A percentile compares a stretch with the other conserved stretches of the same genome.
Evolutionary conservation across 345 rosid genomes (phyloP).

Genomic region (Abelmoschus esculentus): DNA sequence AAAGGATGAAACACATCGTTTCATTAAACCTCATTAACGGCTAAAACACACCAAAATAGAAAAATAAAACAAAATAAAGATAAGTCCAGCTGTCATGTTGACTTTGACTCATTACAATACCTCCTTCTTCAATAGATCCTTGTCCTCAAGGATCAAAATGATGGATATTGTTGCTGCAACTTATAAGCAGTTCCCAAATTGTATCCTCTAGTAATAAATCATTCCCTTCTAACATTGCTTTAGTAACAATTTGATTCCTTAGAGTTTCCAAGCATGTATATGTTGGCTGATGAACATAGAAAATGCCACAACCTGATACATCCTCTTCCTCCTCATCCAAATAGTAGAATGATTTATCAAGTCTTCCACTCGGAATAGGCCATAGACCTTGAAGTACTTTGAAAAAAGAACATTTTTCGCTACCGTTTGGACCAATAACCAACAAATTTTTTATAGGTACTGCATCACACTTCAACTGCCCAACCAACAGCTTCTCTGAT

Average conservation of each 20-base stretch:
- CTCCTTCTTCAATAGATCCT: too few relatives aligned
- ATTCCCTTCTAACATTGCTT: too few relatives aligned
- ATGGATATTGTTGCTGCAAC: too few relatives aligned
- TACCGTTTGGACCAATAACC: slow-evolving; percentile 96
- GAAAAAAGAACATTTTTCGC: slow-evolving; percentile 93
- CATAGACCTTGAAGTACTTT: slow-evolving; percentile 90
- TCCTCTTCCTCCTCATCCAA: slow-evolving; percentile 29
- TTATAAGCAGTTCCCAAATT: too few relatives aligned
- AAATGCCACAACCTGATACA: slow-evolving; percentile 60
- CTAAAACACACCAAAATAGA: too few relatives aligned
- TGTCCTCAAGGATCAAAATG: too few relatives aligned
- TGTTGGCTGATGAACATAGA: slow-evolving; percentile 88
- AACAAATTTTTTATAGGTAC: slow-evolving; percentile 76
- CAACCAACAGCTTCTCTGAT: slow-evolving; percentile 76
- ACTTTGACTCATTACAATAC: slow-evolving; percentile 4
- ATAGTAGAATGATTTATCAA: slow-evolving; percentile 55
- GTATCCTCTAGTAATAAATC: too few relatives aligned
- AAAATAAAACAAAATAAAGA: too few relatives aligned
- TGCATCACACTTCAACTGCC: slow-evolving; percentile 73
- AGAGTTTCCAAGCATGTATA: slow-evolving; percentile 94
- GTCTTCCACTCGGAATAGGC: slow-evolving; percentile 71
- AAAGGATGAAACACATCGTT: too few relatives aligned
- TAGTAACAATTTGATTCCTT: slow-evolving; percentile 77
- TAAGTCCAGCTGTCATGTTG: too few relatives aligned
- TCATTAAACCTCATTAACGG: too few relatives aligned